Evolutionary conservation across 2,329 filamentous ascomycete genomes (phyloP), one percentile per base, ranked within the genome.

Genomic region (Calonectria pauciramosa): DNA sequence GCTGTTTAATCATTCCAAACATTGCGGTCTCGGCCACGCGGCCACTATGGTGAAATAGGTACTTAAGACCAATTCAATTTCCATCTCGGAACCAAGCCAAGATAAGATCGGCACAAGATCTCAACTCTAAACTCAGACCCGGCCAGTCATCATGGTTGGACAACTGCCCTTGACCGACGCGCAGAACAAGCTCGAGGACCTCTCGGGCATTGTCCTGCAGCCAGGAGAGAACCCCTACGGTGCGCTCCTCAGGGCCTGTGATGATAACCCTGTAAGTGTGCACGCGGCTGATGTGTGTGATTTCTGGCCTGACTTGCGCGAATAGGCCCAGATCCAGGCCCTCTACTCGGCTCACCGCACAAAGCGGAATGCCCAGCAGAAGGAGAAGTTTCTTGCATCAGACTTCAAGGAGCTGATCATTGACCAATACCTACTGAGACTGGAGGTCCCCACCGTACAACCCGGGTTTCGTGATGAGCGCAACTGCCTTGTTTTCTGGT

Each of bases 401-500:
- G 89, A 91, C 38, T 98, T 96, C 79, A 82, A 88, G 1, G 94
- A 94, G 72, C 90, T 97, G 80, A 91, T 91, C 64, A 89, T 96
- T 67, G 96, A 99, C 82, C 91, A 93, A 2, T 93, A 95, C 70
- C 89, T 98, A 1, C 86, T 93, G 65, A 93, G 93, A 70, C 86
- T 98, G 38, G 90, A 93, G 78, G 89, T 93, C 54, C 90, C 90
- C 1, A 85, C 89, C 1, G 86, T 93, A 44, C 90, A 95, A 76
- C 93, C 92, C 1, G 91, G 91, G 1, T 98, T 94, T 82, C 84
- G 88, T 67, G 96, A 99, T 82, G 90, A 91, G 52, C 89, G 96
- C 51, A 90, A 98, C 81, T 97, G 96, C 82, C 88, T 98, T 14
- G 94, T 96, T 0, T 93, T 98, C 82, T 98, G 96, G 95, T 95